phyloP scores from a whole-genome alignment of 148 eudicot species.

The Chenopodium suecicum region DNA sequence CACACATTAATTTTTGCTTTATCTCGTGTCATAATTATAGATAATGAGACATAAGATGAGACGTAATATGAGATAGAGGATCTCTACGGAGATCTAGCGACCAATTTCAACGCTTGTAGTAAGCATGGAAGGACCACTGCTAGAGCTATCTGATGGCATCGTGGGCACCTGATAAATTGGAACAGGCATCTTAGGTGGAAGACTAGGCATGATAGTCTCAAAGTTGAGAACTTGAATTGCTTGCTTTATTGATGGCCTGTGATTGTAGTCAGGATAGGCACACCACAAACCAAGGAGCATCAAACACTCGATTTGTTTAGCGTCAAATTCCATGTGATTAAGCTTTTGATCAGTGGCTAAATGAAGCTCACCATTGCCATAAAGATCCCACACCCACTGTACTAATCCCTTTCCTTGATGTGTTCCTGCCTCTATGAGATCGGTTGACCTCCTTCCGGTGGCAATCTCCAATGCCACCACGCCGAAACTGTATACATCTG shows the following conservation, averaged over 20 bases:
- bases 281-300: conserved; percentile 53
- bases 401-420: conserved; percentile 21
- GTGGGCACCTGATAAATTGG: conserved; percentile 8
- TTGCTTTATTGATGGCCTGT: conserved; percentile 52
- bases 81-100: not conserved
- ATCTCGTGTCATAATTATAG: not conserved
- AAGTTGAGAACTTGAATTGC: conserved; percentile 41
- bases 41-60: not conserved
- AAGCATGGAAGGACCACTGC: not conserved
- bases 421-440: not conserved
- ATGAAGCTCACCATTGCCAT: conserved; percentile 33
- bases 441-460: conserved; percentile 31
- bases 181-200: conserved; percentile 20
- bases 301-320: conserved; percentile 38
- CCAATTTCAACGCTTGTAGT: not conserved
- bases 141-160: not conserved
- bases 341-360: conserved; percentile 34
- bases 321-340: conserved; percentile 22
- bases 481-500: conserved; percentile 51
- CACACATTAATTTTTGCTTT: too few species aligned
- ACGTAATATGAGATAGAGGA: not conserved
- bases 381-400: conserved; percentile 47
- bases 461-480: conserved; percentile 47
- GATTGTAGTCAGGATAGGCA: conserved; percentile 42
- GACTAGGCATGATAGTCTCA: conserved; percentile 28